These are phyloP conservation scores for Claviceps sp. DNA, from an alignment of 2,329 filamentous ascomycete species.

Conservation along the genomic window DNA sequence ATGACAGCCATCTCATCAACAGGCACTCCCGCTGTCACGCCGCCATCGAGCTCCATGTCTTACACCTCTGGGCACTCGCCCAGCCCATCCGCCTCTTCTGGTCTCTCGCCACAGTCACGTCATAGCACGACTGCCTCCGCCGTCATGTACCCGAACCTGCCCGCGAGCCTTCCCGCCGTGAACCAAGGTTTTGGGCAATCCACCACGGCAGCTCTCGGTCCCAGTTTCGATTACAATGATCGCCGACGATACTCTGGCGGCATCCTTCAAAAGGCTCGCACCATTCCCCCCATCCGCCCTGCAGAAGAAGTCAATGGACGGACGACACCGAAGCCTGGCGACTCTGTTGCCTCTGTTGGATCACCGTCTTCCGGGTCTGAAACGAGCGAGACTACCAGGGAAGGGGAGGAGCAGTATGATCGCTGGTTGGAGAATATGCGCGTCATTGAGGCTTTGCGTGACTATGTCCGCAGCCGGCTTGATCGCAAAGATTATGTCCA, in stretches of 20 bases:
- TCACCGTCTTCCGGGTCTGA: conserved; percentile 46
- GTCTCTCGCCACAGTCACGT: conserved; percentile 53
- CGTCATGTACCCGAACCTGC: conserved; percentile 61
- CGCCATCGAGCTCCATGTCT: conserved; percentile 60
- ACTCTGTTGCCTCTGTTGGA: conserved; percentile 31
- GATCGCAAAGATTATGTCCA: conserved; percentile 38
- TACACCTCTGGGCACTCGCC: conserved; percentile 70
- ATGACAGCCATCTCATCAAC: conserved; percentile 44
- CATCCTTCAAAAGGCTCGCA: conserved; percentile 48
- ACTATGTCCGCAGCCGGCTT: conserved; percentile 44
- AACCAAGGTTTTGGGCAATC: conserved; percentile 57
- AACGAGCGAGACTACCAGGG: conserved; percentile 33
- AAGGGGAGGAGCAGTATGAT: conserved; percentile 50
- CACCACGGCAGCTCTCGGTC: conserved; percentile 57
- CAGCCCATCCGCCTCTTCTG: conserved; percentile 49
- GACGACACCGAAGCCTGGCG: conserved; percentile 30
- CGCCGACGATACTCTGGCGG: conserved; percentile 54
- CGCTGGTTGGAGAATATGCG: conserved; percentile 54
- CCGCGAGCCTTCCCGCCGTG: conserved; percentile 42
- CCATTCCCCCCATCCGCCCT: conserved; percentile 26
- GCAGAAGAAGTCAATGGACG: conserved; percentile 24
- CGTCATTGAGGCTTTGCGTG: conserved; percentile 47
- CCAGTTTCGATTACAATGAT: conserved; percentile 49
- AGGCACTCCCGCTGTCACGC: conserved; percentile 65
- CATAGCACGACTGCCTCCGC: conserved; percentile 46